Conservation (phyloP, 1,139 yeast genomes). For the Candida sp. region DNA sequence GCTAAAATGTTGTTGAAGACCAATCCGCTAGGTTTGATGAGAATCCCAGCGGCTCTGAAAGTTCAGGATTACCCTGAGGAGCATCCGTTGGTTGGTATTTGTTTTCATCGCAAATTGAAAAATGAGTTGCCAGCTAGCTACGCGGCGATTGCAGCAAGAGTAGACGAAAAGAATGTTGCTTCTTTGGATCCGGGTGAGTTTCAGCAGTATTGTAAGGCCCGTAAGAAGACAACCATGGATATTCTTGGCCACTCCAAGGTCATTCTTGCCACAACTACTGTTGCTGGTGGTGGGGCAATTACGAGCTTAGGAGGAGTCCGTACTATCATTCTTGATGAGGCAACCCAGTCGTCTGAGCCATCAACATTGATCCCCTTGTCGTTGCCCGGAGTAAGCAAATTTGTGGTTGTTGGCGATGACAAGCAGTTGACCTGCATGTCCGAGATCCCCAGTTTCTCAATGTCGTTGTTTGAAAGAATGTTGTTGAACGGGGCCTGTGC, state of each 20-base stretch:
- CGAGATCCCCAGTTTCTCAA: slow-evolving; percentile 59
- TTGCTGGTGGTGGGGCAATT: slow-evolving; percentile 59
- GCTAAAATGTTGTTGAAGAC: slow-evolving; percentile 63
- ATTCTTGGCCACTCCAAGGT: slow-evolving; percentile 64
- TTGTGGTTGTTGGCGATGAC: slow-evolving; percentile 76
- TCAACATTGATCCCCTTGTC: slow-evolving; percentile 70
- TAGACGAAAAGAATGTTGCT: slow-evolving; percentile 36
- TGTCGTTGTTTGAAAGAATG: slow-evolving; percentile 63
- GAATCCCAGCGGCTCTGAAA: slow-evolving; percentile 64
- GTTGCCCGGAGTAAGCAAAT: slow-evolving; percentile 65
- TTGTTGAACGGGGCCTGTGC: slow-evolving; percentile 56
- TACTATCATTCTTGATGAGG: slow-evolving; percentile 63
- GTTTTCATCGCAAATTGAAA: slow-evolving; percentile 63
- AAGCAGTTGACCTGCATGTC: slow-evolving; percentile 67
- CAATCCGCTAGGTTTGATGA: slow-evolving; percentile 52
- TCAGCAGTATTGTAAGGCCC: no score
- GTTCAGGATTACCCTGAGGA: slow-evolving; percentile 58
- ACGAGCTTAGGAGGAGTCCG: slow-evolving; percentile 59
- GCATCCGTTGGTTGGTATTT: slow-evolving; percentile 61
- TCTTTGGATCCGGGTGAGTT: slow-evolving; percentile 18
- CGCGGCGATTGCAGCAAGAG: slow-evolving; percentile 38
- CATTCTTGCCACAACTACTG: slow-evolving; percentile 70
- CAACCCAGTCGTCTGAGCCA: slow-evolving; percentile 74
- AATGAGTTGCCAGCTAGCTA: slow-evolving; percentile 36
- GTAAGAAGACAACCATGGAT: no score